Conservation (phyloP, 1,139 yeast genomes). For the Candida tunisiensis region DNA sequence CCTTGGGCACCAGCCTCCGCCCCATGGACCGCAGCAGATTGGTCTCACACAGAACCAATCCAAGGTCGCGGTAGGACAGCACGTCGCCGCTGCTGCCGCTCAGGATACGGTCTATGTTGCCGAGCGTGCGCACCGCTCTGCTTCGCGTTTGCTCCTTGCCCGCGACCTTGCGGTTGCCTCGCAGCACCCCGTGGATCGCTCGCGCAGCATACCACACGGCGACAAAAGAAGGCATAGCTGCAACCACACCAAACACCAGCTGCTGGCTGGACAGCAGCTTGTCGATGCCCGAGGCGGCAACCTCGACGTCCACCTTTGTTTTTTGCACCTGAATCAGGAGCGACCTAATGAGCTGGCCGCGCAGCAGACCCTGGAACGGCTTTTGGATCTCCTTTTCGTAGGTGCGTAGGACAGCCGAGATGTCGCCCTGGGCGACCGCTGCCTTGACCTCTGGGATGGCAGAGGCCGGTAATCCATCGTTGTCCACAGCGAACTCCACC, state of each 20-base stretch:
- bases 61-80: too few relatives aligned
- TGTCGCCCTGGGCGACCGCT: conserved; percentile 43
- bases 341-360: conserved; percentile 62
- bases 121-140: too few relatives aligned
- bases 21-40: too few relatives aligned
- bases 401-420: conserved; percentile 60
- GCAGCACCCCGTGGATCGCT: conserved; percentile 43
- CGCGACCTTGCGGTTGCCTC: too few relatives aligned
- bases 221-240: conserved; percentile 49
- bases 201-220: conserved; percentile 10
- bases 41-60: too few relatives aligned
- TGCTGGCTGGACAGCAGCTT: conserved; percentile 80
- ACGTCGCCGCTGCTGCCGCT: too few relatives aligned
- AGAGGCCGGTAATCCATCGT: conserved; percentile 7
- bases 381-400: conserved; percentile 62
- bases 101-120: too few relatives aligned
- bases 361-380: conserved; percentile 45
- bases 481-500: conserved; percentile 45
- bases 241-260: conserved; percentile 78
- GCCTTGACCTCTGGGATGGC: conserved; percentile 13
- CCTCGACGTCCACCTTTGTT: conserved; percentile 86
- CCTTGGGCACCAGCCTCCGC: too few relatives aligned
- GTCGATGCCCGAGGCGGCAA: conserved; percentile 84
- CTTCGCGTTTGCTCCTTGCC: too few relatives aligned
- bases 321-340: conserved; percentile 81